phyloP scores from a whole-genome alignment of 2,329 filamentous ascomycete species.

The Gliomastix tumulicola region DNA sequence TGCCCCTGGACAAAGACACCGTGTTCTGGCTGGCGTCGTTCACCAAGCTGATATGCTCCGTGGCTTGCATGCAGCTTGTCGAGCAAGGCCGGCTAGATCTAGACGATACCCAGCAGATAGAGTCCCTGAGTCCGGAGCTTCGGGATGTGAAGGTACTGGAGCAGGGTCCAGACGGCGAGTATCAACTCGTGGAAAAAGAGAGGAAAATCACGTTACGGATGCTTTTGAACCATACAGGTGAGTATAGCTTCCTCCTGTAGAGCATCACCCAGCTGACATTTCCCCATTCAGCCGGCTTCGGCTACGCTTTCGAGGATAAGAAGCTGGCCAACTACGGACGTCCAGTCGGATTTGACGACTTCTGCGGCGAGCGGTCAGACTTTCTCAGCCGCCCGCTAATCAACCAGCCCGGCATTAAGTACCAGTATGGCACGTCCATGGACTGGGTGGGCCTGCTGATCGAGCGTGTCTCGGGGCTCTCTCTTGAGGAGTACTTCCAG shows the following conservation, averaged over 20 bases:
- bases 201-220: conserved; percentile 41
- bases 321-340: conserved; percentile 35
- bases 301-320: conserved; percentile 48
- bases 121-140: conserved; percentile 42
- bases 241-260: background rate
- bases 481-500: conserved; percentile 41
- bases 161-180: conserved; percentile 17
- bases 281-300: conserved; percentile 39
- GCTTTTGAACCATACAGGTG: conserved; percentile 41
- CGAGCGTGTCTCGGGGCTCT: conserved; percentile 32
- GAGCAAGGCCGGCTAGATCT: conserved; percentile 40
- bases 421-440: conserved; percentile 45
- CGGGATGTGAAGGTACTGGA: conserved; percentile 36
- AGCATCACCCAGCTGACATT: background rate
- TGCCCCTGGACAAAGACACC: conserved; percentile 41
- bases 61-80: conserved; percentile 51
- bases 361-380: conserved; percentile 38
- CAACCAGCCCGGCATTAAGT: conserved; percentile 55
- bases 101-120: conserved; percentile 38
- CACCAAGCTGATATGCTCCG: conserved; percentile 49
- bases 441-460: conserved; percentile 48
- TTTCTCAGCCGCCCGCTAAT: conserved; percentile 48
- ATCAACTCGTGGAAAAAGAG: conserved; percentile 31
- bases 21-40: conserved; percentile 45
- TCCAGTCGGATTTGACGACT: conserved; percentile 49